Percentiles rank a stretch among this genome's conserved stretches.
These are phyloP conservation scores for Chrysoporthe cubensis DNA, from an alignment of 2,329 filamentous ascomycete genomes.

Conservation along the genomic window DNA sequence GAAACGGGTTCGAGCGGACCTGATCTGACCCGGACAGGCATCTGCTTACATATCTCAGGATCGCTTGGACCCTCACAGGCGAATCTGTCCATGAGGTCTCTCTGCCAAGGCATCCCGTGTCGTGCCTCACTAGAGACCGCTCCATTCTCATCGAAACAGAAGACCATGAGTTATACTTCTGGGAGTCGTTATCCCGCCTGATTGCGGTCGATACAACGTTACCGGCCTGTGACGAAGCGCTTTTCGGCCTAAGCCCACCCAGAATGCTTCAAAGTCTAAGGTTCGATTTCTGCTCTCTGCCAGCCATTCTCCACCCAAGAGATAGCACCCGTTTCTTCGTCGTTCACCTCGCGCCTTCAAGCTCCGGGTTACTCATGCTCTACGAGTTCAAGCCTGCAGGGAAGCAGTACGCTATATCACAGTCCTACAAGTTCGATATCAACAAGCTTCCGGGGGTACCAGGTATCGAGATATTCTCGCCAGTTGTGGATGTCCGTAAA, in stretches of 20 bases:
- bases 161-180: conserved; percentile 2
- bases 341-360: not conserved
- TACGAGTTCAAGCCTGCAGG: not conserved
- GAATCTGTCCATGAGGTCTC: not conserved
- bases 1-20: too few relatives aligned
- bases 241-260: not conserved
- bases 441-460: too few relatives aligned
- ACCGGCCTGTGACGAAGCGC: not conserved
- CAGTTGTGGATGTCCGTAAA: not conserved
- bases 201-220: conserved; percentile 4
- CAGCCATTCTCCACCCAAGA: conserved; percentile 7
- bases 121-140: conserved; percentile 2
- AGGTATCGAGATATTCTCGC: too few relatives aligned
- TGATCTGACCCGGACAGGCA: not conserved
- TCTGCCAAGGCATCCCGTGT: not conserved
- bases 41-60: not conserved
- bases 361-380: not conserved
- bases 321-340: conserved; percentile 11
- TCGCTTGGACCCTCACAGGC: not conserved
- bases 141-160: conserved; percentile 7
- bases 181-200: conserved; percentile 9
- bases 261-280: not conserved
- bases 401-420: not conserved
- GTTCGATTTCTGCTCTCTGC: not conserved
- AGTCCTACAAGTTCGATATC: not conserved